phyloP scores from a whole-genome alignment of 2,329 filamentous ascomycete species.

The Coniochaeta ligniaria region DNA sequence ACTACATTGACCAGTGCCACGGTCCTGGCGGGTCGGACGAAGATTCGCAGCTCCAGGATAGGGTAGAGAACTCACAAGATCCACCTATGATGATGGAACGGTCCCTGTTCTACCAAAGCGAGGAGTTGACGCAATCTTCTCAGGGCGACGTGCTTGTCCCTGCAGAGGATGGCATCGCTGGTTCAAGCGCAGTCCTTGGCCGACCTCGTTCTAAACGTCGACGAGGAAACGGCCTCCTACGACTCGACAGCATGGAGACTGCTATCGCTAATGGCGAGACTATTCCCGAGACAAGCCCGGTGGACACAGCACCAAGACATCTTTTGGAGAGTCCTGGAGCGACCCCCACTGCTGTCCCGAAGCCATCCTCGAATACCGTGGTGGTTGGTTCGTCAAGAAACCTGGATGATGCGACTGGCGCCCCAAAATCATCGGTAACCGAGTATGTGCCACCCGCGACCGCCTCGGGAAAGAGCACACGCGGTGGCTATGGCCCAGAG shows the following conservation, averaged over 20 bases:
- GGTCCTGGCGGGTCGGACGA: constrained; percentile 7
- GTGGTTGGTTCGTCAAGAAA: background rate
- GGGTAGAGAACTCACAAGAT: constrained; percentile 13
- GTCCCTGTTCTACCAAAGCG: background rate
- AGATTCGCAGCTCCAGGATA: constrained; percentile 12
- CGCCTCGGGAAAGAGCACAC: background rate
- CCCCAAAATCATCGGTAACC: constrained; percentile 1
- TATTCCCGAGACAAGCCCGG: constrained; percentile 23
- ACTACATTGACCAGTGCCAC: constrained; percentile 11
- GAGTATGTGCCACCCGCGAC: background rate
- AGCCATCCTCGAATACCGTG: background rate
- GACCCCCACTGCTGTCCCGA: background rate
- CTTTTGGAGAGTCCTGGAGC: background rate
- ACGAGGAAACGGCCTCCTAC: background rate
- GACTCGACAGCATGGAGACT: background rate
- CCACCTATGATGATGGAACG: background rate
- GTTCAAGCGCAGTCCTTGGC: background rate
- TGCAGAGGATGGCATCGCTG: background rate
- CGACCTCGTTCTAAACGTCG: background rate
- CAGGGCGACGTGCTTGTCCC: constrained; percentile 4
- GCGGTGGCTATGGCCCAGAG: background rate
- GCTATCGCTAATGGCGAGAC: constrained; percentile 13
- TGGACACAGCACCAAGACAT: constrained; percentile 3
- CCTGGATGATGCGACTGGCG: background rate
- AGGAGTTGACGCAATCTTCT: constrained; percentile 15